Conservation (phyloP, 2,329 filamentous ascomycete genomes). For the Hymenoscyphus repandus region DNA sequence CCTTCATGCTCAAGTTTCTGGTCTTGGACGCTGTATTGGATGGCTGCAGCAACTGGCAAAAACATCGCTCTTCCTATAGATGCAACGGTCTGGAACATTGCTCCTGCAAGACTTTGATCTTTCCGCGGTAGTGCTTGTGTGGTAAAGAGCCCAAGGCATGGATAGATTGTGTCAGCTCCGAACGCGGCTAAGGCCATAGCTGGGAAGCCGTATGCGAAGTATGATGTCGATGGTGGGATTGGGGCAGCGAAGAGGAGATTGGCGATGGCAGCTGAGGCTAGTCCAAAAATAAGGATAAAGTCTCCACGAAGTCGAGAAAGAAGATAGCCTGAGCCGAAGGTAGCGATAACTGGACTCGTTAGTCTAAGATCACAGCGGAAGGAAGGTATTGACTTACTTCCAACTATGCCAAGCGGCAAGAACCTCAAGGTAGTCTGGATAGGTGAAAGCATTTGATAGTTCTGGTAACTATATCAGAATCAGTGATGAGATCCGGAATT, state of each 20-base stretch:
- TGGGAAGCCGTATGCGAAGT: slow-evolving; percentile 62
- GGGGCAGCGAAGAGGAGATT: slow-evolving; percentile 59
- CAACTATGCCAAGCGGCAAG: slow-evolving; percentile 58
- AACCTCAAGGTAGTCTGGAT: slow-evolving; percentile 66
- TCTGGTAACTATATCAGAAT: slow-evolving; percentile 47
- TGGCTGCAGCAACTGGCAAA: slow-evolving; percentile 58
- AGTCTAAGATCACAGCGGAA: neutral
- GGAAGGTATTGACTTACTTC: slow-evolving; percentile 28
- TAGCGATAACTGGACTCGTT: slow-evolving; percentile 14
- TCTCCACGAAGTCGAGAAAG: slow-evolving; percentile 40
- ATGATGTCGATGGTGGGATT: slow-evolving; percentile 53
- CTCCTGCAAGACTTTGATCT: slow-evolving; percentile 64
- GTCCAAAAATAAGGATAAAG: slow-evolving; percentile 46
- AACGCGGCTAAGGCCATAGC: slow-evolving; percentile 62
- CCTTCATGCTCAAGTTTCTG: slow-evolving; percentile 34
- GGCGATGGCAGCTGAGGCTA: slow-evolving; percentile 35
- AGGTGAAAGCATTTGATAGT: slow-evolving; percentile 55
- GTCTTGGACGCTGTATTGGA: slow-evolving; percentile 59
- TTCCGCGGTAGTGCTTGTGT: slow-evolving; percentile 55
- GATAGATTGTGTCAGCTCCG: slow-evolving; percentile 63
- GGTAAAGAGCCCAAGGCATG: slow-evolving; percentile 60
- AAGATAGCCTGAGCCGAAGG: slow-evolving; percentile 22
- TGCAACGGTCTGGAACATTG: slow-evolving; percentile 60
- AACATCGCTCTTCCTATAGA: slow-evolving; percentile 63
- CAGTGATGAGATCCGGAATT: neutral